phyloP scores from a whole-genome alignment of 2,329 filamentous ascomycete species.

The Scedosporium minutisporum region DNA sequence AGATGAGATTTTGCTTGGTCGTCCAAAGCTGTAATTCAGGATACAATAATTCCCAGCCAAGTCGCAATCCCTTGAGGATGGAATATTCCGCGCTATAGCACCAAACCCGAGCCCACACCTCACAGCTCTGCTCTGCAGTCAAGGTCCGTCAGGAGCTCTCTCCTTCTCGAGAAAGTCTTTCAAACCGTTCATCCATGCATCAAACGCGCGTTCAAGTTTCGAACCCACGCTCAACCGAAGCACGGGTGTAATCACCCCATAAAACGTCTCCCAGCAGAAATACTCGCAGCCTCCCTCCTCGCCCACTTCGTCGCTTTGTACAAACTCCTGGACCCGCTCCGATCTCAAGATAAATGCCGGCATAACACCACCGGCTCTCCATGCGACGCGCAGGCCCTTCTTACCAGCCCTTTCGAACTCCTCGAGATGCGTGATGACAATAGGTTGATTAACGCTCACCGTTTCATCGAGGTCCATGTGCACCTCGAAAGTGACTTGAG shows the following conservation, averaged over 20 bases:
- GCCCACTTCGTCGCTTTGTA: constrained; percentile 15
- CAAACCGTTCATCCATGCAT: constrained; percentile 28
- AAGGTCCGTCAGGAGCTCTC: background rate
- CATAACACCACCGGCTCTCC: constrained; percentile 22
- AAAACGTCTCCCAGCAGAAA: constrained; percentile 35
- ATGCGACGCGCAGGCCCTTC: constrained; percentile 28
- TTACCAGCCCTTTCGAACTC: constrained; percentile 18
- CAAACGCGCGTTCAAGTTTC: constrained; percentile 23
- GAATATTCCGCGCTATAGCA: too few species aligned
- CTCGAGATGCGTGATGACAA: constrained; percentile 22
- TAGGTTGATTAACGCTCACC: constrained; percentile 10
- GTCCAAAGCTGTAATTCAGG: too few species aligned
- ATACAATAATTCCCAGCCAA: too few species aligned
- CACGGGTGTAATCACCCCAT: constrained; percentile 24
- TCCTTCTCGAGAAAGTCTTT: constrained; percentile 19
- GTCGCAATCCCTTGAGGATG: too few species aligned
- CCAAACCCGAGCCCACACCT: background rate
- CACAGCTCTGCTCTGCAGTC: background rate
- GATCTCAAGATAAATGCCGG: constrained; percentile 22
- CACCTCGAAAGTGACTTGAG: constrained; percentile 23
- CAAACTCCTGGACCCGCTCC: constrained; percentile 34
- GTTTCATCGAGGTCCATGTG: constrained; percentile 18
- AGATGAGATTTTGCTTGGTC: too few species aligned
- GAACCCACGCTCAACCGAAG: constrained; percentile 22
- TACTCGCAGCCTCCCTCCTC: constrained; percentile 26